Percentiles rank a stretch among this genome's conserved stretches.
These are phyloP conservation scores for Fraxinus excelsior DNA, from an alignment of 257 asterid species.

Conservation along the genomic window DNA sequence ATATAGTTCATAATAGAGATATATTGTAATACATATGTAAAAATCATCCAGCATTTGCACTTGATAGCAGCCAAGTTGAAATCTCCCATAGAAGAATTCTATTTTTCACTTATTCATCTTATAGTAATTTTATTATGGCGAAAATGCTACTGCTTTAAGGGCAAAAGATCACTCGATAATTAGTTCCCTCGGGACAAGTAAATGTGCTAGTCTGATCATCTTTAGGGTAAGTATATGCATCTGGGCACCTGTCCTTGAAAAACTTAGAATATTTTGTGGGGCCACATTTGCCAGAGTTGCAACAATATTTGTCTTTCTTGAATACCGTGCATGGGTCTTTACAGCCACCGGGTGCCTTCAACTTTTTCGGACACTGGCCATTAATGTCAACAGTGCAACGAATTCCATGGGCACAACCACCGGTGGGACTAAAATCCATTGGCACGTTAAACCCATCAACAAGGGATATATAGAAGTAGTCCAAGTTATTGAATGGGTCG, in stretches of 20 bases:
- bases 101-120: neutral
- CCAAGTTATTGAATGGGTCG: conserved; percentile 32
- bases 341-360: conserved; percentile 16
- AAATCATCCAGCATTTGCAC: no score
- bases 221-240: conserved; percentile 26
- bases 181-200: conserved; percentile 28
- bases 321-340: conserved; percentile 25
- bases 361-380: neutral
- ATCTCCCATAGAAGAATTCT: neutral
- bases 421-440: conserved; percentile 43
- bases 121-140: neutral
- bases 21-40: no score
- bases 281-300: conserved; percentile 14
- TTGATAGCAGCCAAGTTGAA: neutral
- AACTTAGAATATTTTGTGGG: conserved; percentile 4
- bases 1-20: no score
- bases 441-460: conserved; percentile 49
- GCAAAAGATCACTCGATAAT: conserved; percentile 37
- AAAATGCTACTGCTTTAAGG: conserved; percentile 19
- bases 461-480: conserved; percentile 40
- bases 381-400: conserved; percentile 13
- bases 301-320: conserved; percentile 24
- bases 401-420: conserved; percentile 24
- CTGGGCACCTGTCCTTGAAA: conserved; percentile 14
- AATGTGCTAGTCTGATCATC: conserved; percentile 32